Evolutionary conservation across 305 asterid species (phyloP).

Genomic region (Coffea humblotiana): DNA sequence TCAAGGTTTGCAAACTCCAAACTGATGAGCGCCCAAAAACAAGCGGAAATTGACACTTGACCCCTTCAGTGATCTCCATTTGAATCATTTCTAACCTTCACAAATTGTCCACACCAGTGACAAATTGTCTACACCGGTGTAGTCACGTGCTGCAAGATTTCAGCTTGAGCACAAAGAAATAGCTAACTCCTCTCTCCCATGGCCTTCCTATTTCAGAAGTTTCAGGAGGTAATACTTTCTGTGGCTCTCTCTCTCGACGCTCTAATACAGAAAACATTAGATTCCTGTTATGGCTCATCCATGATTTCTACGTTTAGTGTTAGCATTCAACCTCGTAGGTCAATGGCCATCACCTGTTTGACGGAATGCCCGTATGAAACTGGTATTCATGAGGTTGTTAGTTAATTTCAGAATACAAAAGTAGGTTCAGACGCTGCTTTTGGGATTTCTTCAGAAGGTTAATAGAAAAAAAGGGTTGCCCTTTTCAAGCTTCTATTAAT

Average conservation of each 20-base stretch:
- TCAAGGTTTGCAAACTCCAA: no score
- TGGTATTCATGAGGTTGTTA: neutral
- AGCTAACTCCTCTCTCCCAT: constrained; percentile 24
- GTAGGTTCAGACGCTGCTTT: neutral
- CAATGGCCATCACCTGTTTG: constrained; percentile 12
- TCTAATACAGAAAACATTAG: neutral
- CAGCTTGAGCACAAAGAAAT: constrained; percentile 7
- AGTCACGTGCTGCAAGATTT: constrained; percentile 2
- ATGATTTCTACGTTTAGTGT: neutral
- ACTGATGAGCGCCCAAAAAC: no score
- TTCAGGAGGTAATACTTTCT: constrained; percentile 56
- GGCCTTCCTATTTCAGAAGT: constrained; percentile 77
- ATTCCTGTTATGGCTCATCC: neutral
- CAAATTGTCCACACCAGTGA: no score
- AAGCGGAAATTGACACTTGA: no score
- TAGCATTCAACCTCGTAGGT: neutral
- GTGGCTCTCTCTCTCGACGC: neutral
- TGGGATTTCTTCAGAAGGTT: neutral
- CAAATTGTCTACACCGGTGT: no score
- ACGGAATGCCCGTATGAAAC: neutral
- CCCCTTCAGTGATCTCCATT: neutral
- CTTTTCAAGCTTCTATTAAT: neutral
- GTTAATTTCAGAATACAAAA: neutral
- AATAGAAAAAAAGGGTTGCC: neutral
- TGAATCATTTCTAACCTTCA: no score